A percentile compares a stretch with the other conserved stretches of the same genome.
phyloP scores from a whole-genome alignment of 441 rosid species.

The Capsella rubella region DNA sequence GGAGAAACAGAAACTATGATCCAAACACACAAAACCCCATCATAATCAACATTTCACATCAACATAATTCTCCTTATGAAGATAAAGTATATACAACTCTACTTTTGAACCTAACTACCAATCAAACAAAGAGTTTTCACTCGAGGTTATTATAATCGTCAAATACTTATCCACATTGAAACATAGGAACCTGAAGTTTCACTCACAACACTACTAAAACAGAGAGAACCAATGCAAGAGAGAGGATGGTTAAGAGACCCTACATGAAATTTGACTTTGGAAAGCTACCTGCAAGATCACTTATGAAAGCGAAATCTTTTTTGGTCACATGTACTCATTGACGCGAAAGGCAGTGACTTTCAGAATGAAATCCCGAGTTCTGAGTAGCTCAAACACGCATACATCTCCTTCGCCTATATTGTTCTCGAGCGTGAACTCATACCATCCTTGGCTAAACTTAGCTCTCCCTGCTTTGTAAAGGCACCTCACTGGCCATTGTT shows the following conservation, averaged over 20 bases:
- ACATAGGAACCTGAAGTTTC: constrained; percentile 35
- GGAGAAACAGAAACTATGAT: neutral
- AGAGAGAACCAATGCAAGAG: constrained; percentile 25
- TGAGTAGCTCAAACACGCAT: constrained; percentile 84
- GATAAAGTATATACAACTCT: constrained; percentile 32
- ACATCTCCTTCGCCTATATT: constrained; percentile 97
- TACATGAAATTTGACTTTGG: constrained; percentile 27
- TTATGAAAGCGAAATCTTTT: constrained; percentile 7
- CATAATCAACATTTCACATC: constrained; percentile 17
- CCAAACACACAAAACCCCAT: constrained; percentile 10
- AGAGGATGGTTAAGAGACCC: constrained; percentile 35
- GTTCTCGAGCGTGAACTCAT: constrained; percentile 87
- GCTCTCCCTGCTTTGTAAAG: constrained; percentile 90
- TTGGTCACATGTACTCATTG: constrained; percentile 43
- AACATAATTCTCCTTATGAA: constrained; percentile 25
- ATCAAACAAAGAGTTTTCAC: constrained; percentile 30
- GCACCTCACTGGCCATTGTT: constrained; percentile 94
- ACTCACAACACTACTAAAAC: constrained; percentile 28
- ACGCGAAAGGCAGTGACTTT: constrained; percentile 85
- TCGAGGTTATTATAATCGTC: constrained; percentile 18
- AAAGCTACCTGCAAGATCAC: constrained; percentile 9
- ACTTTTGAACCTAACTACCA: constrained; percentile 34
- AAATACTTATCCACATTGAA: constrained; percentile 33
- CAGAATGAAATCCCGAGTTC: constrained; percentile 74
- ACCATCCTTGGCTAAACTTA: constrained; percentile 97